Base-by-base conservation (phyloP, 2,329 filamentous ascomycete species). In the Xylariaceae sp. region DNA sequence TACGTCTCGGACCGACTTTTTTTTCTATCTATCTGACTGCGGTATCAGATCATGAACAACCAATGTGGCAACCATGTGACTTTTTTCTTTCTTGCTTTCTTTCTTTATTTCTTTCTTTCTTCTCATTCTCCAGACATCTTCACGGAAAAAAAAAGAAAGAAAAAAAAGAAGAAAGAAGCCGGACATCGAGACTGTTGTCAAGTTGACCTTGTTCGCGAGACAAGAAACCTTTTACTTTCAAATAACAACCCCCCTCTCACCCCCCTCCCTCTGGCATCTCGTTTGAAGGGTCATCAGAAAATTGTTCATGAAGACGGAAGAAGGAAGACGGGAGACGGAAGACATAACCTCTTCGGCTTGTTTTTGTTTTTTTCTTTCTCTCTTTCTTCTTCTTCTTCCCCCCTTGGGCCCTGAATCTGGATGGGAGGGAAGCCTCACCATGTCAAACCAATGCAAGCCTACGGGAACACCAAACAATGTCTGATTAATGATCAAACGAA, bases 31-130 rank as follows among this genome's bases (percentile, higher is more conserved):
- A 19, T 19, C 40, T 39, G 29, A 9, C 19, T 42, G 43, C 39
- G 47, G 27, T 34, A 53, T 59, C 57, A 59, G 51, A 57, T 59
- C 57, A 59, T 59, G 48, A 53, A 43, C 40, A 30, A 47, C 47
- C 19, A 43, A 52, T 45, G 30, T 51, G 31, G 37, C 19, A 46
- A 32, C 27, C 48, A 53, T 52, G 51, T 45, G 43, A 30, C 51
- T 52, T 53, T 57, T 44, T 35, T 41, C 34, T 19, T 19, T 19
- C 19, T 19, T 19, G 1, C 19, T 19, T 19, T 19, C 19, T 19
- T 19, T 19, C 19, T 19, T 19, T 19, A 1, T 19, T 19, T 19
- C 1, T 19, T 19, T 19, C 19, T 19, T 19, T 1, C 19, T 19
- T 19, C 19, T 19, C 19, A 19, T 19, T 19, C 19, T 19, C 19